Evolutionary conservation across 371 early-diverging fungal species (phyloP).

Genomic region (Actinomortierella wolfii): DNA sequence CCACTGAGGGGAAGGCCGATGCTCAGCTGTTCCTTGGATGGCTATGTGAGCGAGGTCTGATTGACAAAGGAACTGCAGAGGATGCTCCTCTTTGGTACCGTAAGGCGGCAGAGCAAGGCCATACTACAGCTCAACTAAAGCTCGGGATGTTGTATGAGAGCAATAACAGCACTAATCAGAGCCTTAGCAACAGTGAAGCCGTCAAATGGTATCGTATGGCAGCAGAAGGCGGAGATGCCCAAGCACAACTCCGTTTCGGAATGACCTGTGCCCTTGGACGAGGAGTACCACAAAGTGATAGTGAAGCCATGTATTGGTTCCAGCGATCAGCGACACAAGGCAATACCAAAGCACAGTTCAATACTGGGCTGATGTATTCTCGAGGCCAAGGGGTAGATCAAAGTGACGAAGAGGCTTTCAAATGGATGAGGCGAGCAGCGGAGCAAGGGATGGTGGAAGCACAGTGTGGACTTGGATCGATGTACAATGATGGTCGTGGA

Average conservation of each 20-base stretch:
- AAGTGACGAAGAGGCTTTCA: constrained; percentile 66
- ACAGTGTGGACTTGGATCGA: constrained; percentile 77
- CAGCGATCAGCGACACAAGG: constrained; percentile 64
- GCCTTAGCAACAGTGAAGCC: too few species aligned
- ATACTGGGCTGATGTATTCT: constrained; percentile 76
- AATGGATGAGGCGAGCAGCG: constrained; percentile 75
- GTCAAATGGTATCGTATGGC: constrained; percentile 74
- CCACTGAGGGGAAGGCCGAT: too few species aligned
- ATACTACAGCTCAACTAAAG: too few species aligned
- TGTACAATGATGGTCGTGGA: constrained; percentile 81
- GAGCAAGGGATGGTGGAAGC: constrained; percentile 82
- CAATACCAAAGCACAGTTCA: constrained; percentile 81
- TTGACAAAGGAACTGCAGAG: too few species aligned
- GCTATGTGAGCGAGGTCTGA: too few species aligned
- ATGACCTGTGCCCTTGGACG: constrained; percentile 87
- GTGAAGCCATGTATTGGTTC: constrained; percentile 76
- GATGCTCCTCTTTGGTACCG: too few species aligned
- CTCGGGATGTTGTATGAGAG: too few species aligned
- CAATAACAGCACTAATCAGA: too few species aligned
- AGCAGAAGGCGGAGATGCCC: constrained; percentile 68
- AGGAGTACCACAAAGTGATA: constrained; percentile 68
- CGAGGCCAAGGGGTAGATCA: constrained; percentile 79
- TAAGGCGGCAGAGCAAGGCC: too few species aligned
- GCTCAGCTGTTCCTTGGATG: too few species aligned
- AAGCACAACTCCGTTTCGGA: constrained; percentile 82